These are phyloP conservation scores for Sphagnum contortum DNA, from an alignment of 225 moss, liverwort and hornwort species.

Conservation along the genomic window DNA sequence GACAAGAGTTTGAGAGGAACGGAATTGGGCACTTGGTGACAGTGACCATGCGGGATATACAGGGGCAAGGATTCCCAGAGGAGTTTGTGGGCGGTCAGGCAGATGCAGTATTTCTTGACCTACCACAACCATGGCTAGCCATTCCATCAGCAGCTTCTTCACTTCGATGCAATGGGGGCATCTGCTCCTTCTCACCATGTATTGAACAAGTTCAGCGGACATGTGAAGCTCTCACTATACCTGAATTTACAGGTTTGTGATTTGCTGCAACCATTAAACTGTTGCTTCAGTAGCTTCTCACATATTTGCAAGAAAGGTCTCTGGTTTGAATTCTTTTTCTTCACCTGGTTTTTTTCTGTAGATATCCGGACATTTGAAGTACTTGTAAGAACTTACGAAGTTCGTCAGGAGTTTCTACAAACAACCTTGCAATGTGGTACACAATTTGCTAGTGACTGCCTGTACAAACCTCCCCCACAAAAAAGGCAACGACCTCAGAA, in stretches of 20 bases:
- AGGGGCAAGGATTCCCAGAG: conserved; percentile 83
- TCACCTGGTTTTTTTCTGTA: not conserved
- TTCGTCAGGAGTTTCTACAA: conserved; percentile 61
- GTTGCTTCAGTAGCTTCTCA: not conserved
- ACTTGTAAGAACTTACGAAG: conserved; percentile 74
- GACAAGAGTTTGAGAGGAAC: conserved; percentile 74
- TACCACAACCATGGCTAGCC: conserved; percentile 95
- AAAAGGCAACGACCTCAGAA: conserved; percentile 39
- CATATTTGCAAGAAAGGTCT: not conserved
- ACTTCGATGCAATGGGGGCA: conserved; percentile 54
- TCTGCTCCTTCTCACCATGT: conserved; percentile 97
- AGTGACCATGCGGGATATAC: conserved; percentile 74
- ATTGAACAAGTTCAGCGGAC: conserved; percentile 94
- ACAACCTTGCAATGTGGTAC: conserved; percentile 36
- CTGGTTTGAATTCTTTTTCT: not conserved
- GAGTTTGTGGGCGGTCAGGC: conserved; percentile 51
- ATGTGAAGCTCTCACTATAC: conserved; percentile 53
- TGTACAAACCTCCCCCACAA: conserved; percentile 40
- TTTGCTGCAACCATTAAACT: not conserved
- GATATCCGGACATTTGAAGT: conserved; percentile 92
- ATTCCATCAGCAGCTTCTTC: conserved; percentile 65
- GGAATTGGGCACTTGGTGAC: conserved; percentile 61
- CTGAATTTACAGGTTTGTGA: conserved; percentile 30
- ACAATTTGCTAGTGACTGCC: conserved; percentile 8
- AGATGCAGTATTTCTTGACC: conserved; percentile 85